Percentiles rank a stretch among this genome's conserved stretches.
Evolutionary conservation across 2,329 filamentous ascomycete species (phyloP).

Genomic region (Magnaporthales sp.): DNA sequence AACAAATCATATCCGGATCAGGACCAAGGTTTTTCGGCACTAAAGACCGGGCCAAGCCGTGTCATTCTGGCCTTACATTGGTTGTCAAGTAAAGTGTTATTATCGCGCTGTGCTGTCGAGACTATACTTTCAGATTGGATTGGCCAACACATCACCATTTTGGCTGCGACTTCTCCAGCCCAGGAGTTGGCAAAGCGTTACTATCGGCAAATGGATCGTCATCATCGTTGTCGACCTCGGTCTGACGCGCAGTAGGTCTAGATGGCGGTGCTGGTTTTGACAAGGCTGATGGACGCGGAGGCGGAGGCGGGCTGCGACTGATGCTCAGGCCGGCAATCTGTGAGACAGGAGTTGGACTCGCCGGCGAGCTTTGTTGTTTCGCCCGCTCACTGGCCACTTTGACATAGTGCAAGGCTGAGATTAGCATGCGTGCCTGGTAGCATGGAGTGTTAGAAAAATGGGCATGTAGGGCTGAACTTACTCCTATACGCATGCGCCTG

Average conservation of each 20-base stretch:
- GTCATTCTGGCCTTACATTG: not conserved
- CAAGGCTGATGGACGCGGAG: conserved; percentile 35
- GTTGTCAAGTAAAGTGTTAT: not conserved
- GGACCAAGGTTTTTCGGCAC: not conserved
- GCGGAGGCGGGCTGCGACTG: conserved; percentile 26
- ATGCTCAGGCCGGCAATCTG: conserved; percentile 36
- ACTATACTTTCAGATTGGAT: not conserved
- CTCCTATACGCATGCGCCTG: conserved; percentile 57
- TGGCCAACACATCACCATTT: conserved; percentile 18
- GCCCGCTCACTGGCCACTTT: conserved; percentile 45
- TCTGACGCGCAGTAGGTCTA: conserved; percentile 26
- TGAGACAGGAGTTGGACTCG: conserved; percentile 18
- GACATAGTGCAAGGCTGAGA: not conserved
- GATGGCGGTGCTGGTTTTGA: conserved; percentile 38
- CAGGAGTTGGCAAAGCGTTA: conserved; percentile 50
- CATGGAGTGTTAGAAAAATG: conserved; percentile 10
- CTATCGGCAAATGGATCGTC: conserved; percentile 80
- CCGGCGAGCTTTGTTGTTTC: conserved; percentile 35
- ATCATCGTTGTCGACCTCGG: conserved; percentile 61
- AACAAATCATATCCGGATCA: not conserved
- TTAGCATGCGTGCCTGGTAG: not conserved
- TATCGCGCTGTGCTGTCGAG: not conserved
- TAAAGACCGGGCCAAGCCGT: not conserved
- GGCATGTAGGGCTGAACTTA: conserved; percentile 22
- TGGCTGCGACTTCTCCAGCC: conserved; percentile 27